These are phyloP conservation scores for Diaporthe ilicicola DNA, from an alignment of 2,329 filamentous ascomycete genomes.

Conservation along the genomic window DNA sequence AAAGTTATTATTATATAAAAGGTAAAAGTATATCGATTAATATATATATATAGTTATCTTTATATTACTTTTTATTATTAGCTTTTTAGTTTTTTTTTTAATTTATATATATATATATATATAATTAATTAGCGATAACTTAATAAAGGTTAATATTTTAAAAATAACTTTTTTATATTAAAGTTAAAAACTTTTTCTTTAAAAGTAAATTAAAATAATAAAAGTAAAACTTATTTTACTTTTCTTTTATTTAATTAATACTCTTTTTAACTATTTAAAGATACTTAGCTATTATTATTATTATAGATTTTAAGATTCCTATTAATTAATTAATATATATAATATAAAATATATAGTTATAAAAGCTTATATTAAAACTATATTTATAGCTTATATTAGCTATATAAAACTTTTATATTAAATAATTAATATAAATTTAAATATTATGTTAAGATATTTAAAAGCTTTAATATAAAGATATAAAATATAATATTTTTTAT, in stretches of 20 bases:
- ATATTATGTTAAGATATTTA: background rate
- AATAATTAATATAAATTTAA: background rate
- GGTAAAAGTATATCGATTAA: too few species aligned
- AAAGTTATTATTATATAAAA: too few species aligned
- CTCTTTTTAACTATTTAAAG: background rate
- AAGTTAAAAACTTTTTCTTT: too few species aligned
- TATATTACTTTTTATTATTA: background rate
- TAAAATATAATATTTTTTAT: too few species aligned
- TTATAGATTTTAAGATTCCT: background rate
- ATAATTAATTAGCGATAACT: background rate
- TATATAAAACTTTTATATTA: background rate
- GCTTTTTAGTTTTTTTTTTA: background rate
- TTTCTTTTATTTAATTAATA: background rate
- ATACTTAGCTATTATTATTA: background rate
- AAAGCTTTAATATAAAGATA: background rate
- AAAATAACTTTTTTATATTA: background rate
- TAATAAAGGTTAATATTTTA: background rate
- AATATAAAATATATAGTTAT: too few species aligned
- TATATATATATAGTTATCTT: too few species aligned
- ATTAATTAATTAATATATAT: background rate
- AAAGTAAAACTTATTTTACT: too few species aligned
- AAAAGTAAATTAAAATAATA: too few species aligned
- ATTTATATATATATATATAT: background rate
- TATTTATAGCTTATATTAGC: background rate
- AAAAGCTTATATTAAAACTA: background rate